These are phyloP conservation scores for Syncephalis plumigaleata DNA, from an alignment of 371 early-diverging fungal genomes.

Conservation along the genomic window DNA sequence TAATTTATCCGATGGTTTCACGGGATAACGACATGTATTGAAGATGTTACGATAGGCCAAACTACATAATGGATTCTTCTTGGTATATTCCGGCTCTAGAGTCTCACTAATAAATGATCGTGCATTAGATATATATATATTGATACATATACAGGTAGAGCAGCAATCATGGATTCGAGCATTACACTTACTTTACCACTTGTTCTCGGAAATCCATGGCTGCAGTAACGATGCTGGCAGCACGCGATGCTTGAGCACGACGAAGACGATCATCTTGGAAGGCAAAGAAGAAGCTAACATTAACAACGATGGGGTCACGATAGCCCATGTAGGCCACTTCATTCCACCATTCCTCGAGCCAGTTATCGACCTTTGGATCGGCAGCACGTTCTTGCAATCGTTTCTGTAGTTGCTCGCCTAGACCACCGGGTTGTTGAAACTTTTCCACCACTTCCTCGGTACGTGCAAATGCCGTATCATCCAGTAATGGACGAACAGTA, in stretches of 20 bases:
- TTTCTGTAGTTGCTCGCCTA: constrained; percentile 65
- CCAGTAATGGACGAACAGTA: constrained; percentile 57
- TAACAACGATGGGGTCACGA: constrained; percentile 85
- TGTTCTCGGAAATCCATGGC: constrained; percentile 72
- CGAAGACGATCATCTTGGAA: constrained; percentile 70
- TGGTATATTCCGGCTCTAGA: constrained; percentile 71
- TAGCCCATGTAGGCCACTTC: constrained; percentile 84
- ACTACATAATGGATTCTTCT: constrained; percentile 68
- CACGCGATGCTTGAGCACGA: constrained; percentile 59
- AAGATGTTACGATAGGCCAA: constrained; percentile 90
- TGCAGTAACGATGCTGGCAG: constrained; percentile 73
- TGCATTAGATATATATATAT: neutral
- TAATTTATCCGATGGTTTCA: constrained; percentile 65
- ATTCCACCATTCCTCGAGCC: constrained; percentile 96
- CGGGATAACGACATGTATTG: constrained; percentile 86
- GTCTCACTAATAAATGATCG: constrained; percentile 22
- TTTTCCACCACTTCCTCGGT: constrained; percentile 55
- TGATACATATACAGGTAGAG: no score
- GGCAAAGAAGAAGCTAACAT: constrained; percentile 70
- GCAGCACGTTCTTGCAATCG: constrained; percentile 54
- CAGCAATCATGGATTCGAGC: neutral
- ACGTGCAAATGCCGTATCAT: constrained; percentile 46
- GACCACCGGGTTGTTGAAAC: constrained; percentile 62
- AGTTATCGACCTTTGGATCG: constrained; percentile 48
- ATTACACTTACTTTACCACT: constrained; percentile 37